Percentiles rank a stretch among this genome's conserved stretches.
phyloP scores from a whole-genome alignment of 768 basidiomycete species.

The Termitomyces sp. region DNA sequence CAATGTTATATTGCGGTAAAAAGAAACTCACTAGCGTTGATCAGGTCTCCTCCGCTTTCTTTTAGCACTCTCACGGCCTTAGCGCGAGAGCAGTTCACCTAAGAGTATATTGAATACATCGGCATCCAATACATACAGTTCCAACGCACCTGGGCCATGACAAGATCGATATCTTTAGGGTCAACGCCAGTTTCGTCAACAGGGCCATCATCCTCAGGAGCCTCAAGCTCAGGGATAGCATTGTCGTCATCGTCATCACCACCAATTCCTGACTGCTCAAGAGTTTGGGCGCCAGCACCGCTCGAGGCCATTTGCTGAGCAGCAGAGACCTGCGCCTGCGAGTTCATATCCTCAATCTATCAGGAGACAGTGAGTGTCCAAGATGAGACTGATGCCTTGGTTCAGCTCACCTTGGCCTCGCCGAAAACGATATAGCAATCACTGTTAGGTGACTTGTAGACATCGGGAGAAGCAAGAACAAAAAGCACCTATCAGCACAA shows the following conservation, averaged over 20 bases:
- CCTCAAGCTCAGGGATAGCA: slow-evolving; percentile 81
- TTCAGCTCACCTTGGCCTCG: slow-evolving; percentile 74
- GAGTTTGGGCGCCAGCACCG: slow-evolving; percentile 37
- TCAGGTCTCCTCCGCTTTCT: slow-evolving; percentile 89
- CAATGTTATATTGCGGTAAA: background rate
- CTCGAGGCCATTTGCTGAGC: slow-evolving; percentile 72
- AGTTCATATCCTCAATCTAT: slow-evolving; percentile 85
- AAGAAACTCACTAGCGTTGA: slow-evolving; percentile 87
- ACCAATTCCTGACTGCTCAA: slow-evolving; percentile 46
- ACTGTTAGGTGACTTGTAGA: slow-evolving; percentile 95
- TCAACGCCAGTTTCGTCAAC: slow-evolving; percentile 88
- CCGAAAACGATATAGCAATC: slow-evolving; percentile 99
- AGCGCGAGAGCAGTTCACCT: slow-evolving; percentile 85
- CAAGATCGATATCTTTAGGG: slow-evolving; percentile 91
- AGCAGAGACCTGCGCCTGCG: slow-evolving; percentile 68
- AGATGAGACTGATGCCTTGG: no score
- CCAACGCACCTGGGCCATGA: slow-evolving; percentile 55
- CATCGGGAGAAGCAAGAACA: slow-evolving; percentile 90
- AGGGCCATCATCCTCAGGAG: slow-evolving; percentile 72
- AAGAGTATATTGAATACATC: slow-evolving; percentile 14
- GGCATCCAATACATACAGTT: background rate
- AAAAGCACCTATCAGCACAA: slow-evolving; percentile 62
- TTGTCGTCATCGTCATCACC: slow-evolving; percentile 70
- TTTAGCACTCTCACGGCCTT: slow-evolving; percentile 90
- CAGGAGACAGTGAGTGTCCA: background rate